Evolutionary conservation across 106 monocot species (phyloP), one percentile per base, ranked within the genome.

Genomic region (Gastrodia elata): DNA sequence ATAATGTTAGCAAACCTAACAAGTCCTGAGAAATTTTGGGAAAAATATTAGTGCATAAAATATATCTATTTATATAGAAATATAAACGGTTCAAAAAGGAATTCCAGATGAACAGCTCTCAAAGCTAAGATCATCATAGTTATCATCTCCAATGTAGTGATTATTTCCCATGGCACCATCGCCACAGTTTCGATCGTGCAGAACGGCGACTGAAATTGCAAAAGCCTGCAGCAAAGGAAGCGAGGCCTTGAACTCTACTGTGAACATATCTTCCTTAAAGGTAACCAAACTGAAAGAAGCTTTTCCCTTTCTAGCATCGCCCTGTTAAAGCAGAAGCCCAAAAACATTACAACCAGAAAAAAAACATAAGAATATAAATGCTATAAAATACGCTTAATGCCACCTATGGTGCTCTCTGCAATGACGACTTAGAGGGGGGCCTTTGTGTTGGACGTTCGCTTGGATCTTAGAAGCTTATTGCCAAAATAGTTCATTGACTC

Each of bases 221-320:
- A 99, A 93, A 49, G 91, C 91, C 65, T 99, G 98, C 39, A 89
- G 72, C n/a, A 83, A 72, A 44, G 73, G 68, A 52, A 99, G 77
- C 44, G 91, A 87, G 46, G 83, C 67, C 24, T 74, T 76, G 41
- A 89, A 88, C 46, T 99, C 83, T 20, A 94, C 87, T 13, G 87
- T 85, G 69, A 89, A 93, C 2, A 89, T 41, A 35, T 83, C 91
- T 68, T 99, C 89, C 42, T 79, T 85, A 71, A 83, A 87, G 68
- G 80, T 76, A 78, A 82, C 79, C 82, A 99, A 81, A 68, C 77
- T 83, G 71, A 99, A 99, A 10, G 71, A 69, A 81, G 79, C 82
- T 24, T 68, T 73, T 25, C 57, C 77, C 27, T 79, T 79, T 65
- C 55, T 65, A 37, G 28, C 49, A 58, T 81, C 80, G 68, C 86